Evolutionary conservation across 2,329 filamentous ascomycete genomes (phyloP).

Genomic region (Aspergillus brasiliensis): DNA sequence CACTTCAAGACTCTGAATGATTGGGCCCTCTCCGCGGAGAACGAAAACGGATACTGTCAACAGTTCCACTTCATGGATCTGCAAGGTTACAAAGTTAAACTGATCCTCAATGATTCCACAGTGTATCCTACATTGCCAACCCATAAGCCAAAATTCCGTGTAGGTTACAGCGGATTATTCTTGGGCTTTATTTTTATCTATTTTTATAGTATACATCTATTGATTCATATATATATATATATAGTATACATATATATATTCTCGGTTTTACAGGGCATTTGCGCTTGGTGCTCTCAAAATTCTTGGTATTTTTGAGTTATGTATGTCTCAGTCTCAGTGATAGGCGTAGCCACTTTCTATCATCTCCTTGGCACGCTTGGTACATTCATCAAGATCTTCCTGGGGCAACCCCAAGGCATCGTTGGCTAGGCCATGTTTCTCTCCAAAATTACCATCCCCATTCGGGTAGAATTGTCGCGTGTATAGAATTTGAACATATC

Average conservation of each 20-base stretch:
- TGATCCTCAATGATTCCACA: not conserved
- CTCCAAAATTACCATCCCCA: constrained; percentile 39
- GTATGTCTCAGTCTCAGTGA: not conserved
- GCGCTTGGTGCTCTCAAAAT: too few relatives aligned
- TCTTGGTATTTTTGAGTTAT: not conserved
- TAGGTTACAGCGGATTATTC: too few relatives aligned
- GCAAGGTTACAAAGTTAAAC: not conserved
- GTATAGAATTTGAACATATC: constrained; percentile 56
- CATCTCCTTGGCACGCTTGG: not conserved
- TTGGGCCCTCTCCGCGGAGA: too few relatives aligned
- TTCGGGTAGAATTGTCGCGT: constrained; percentile 54
- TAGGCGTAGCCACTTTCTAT: not conserved
- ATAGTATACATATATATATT: too few relatives aligned
- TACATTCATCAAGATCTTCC: constrained; percentile 57
- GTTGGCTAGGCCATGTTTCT: constrained; percentile 50
- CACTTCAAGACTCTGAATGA: too few relatives aligned
- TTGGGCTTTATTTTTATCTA: too few relatives aligned
- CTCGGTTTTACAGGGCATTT: not conserved
- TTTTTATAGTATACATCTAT: too few relatives aligned
- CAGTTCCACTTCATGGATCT: too few relatives aligned
- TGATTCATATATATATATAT: too few relatives aligned
- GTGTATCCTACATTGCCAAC: too few relatives aligned
- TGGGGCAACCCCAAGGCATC: constrained; percentile 55
- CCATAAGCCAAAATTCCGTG: too few relatives aligned
- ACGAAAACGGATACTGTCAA: too few relatives aligned